phyloP scores from a whole-genome alignment of 805 yeast species.

The Ogataea angusta region DNA sequence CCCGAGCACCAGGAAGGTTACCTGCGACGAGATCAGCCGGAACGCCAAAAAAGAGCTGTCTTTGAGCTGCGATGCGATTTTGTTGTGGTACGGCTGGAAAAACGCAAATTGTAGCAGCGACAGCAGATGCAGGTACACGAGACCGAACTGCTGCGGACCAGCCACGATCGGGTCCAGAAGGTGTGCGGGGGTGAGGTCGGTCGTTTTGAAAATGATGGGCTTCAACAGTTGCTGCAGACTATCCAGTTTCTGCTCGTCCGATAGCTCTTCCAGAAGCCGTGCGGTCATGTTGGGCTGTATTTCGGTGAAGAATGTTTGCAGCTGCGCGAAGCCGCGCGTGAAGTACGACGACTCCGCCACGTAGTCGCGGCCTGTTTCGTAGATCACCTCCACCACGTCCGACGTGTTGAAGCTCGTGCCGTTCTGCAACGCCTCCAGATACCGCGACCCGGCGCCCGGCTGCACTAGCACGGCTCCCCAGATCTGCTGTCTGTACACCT shows the following conservation, averaged over 20 bases:
- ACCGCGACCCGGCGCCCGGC: conserved; percentile 46
- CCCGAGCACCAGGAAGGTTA: conserved; percentile 51
- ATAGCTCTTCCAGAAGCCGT: conserved; percentile 7
- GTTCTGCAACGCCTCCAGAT: conserved; percentile 34
- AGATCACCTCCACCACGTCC: conserved; percentile 40
- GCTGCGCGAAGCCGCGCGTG: conserved; percentile 34
- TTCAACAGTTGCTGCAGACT: conserved; percentile 6
- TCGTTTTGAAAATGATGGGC: conserved; percentile 29
- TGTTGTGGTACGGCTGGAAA: conserved; percentile 50
- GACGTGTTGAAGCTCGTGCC: conserved; percentile 20
- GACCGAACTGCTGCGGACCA: conserved; percentile 71
- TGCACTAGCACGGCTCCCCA: conserved; percentile 59
- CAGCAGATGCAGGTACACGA: conserved; percentile 61
- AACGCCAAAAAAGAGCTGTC: conserved; percentile 46
- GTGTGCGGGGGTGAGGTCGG: conserved; percentile 44
- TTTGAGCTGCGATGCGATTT: conserved; percentile 46
- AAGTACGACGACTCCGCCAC: conserved; percentile 42
- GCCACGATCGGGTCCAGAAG: conserved; percentile 43
- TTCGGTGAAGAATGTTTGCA: conserved; percentile 32
- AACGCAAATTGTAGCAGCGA: conserved; percentile 65
- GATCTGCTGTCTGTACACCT: conserved; percentile 50
- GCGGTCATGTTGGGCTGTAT: conserved; percentile 13
- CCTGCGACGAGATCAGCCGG: conserved; percentile 47
- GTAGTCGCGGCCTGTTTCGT: conserved; percentile 63
- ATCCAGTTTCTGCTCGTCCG: conserved; percentile 2